These are phyloP conservation scores for Ganoderma lingzhi DNA, from an alignment of 1,284 basidiomycete species.

Conservation along the genomic window DNA sequence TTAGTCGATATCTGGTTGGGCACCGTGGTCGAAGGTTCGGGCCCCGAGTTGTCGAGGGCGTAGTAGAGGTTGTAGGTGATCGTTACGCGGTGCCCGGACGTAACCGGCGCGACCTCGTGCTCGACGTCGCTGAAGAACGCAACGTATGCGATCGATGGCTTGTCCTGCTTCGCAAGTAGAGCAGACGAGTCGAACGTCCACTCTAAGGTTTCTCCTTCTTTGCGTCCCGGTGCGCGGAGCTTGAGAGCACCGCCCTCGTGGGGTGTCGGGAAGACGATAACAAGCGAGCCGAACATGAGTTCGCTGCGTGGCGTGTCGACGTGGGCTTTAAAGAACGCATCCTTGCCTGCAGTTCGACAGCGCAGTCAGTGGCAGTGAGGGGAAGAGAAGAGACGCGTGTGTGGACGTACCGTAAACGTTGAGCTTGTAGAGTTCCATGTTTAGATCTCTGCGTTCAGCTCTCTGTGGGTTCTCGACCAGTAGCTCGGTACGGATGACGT, in stretches of 20 bases:
- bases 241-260: conserved; percentile 51
- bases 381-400: background rate
- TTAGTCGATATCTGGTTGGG: background rate
- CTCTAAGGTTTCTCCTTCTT: conserved; percentile 9
- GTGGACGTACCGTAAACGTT: conserved; percentile 18
- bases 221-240: conserved; percentile 41
- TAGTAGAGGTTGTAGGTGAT: conserved; percentile 51
- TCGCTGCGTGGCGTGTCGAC: conserved; percentile 37
- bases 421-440: conserved; percentile 40
- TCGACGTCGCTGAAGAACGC: conserved; percentile 55
- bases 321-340: conserved; percentile 40
- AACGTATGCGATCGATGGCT: conserved; percentile 42
- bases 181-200: conserved; percentile 43
- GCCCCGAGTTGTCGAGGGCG: background rate
- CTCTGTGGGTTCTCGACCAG: conserved; percentile 30
- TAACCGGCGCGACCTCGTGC: conserved; percentile 53
- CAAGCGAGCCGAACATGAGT: conserved; percentile 50
- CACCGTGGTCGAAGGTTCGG: background rate
- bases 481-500: conserved; percentile 35
- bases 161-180: conserved; percentile 23
- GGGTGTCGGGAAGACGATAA: conserved; percentile 50
- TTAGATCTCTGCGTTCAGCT: conserved; percentile 5
- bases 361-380: background rate
- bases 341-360: conserved; percentile 17
- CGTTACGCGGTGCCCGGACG: conserved; percentile 48